Evolutionary conservation across 2,329 filamentous ascomycete species (phyloP), one percentile per base, ranked within the genome.

Genomic region (Apiospora hydei): DNA sequence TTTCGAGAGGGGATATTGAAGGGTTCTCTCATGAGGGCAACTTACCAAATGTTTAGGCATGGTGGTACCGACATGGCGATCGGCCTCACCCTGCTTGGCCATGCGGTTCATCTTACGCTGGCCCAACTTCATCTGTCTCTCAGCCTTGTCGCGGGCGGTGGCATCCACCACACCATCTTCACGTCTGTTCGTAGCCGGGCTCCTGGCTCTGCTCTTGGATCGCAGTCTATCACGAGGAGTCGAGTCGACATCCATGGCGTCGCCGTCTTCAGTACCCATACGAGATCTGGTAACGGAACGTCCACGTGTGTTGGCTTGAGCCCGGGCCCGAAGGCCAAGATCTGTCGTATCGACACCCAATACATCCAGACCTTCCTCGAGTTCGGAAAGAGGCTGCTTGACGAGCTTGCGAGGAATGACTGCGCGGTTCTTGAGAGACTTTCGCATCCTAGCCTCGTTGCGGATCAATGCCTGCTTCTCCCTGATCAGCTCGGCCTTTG

Each of bases 91-190:
- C 88, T 97, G 94, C 83, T 95, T 92, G 64, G 96, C 96, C 93
- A 97, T 96, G 76, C 96, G 91, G 87, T 99, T 99, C 95, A 97
- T 98, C 90, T 95, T 96, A 89, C 96, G 95, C 91, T 99, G 97
- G 79, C 92, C 89, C 81, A 99, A 85, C 89, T 98, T 98, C 81
- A 91, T 89, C 81, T 97, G 87, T 79, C 92, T 91, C 83, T 98
- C 95, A 49, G 94, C 95, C 89, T 96, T 97, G 73, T 87, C 88
- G 76, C 93, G 89, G 69, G 89, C 86, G 70, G 81, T 83, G 75
- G 90, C 89, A 80, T 93, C 89, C 72, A 87, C 88, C 57, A 98
- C 92, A 85, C 94, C 94, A 75, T 95, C 94, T 41, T 92, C 91
- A 74, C 90, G 88, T 79, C 94, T 88, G 84, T 94, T 94, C 70